These are phyloP conservation scores for Novymonas esmeraldas DNA, from an alignment of 208 protist genomes.

Conservation along the genomic window DNA sequence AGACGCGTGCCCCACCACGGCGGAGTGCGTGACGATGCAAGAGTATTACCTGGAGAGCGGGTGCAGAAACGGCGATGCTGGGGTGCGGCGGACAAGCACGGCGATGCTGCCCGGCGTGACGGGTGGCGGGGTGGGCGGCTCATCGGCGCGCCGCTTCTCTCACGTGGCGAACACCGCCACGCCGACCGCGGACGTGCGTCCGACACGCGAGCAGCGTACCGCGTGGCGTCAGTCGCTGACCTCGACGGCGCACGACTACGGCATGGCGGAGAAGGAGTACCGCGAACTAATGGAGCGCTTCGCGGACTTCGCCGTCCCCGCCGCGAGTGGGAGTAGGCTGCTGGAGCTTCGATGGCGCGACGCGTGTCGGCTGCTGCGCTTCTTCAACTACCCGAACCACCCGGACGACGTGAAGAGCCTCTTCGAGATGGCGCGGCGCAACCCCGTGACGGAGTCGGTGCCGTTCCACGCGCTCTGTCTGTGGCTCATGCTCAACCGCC, in stretches of 20 bases:
- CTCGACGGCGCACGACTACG: constrained; percentile 33
- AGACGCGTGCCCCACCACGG: background rate
- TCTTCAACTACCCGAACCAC: constrained; percentile 65
- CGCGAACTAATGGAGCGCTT: constrained; percentile 39
- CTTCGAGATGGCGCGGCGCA: constrained; percentile 44
- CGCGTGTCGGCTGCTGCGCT: constrained; percentile 59
- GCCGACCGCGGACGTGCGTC: background rate
- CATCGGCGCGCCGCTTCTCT: background rate
- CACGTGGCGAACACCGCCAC: constrained; percentile 9
- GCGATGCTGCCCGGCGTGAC: background rate
- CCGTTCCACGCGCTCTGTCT: constrained; percentile 51
- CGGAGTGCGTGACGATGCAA: constrained; percentile 26
- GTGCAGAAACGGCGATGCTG: background rate
- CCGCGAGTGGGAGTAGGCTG: constrained; percentile 1
- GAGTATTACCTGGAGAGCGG: constrained; percentile 52
- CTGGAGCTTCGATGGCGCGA: constrained; percentile 51
- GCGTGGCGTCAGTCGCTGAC: constrained; percentile 32
- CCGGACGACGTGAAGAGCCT: constrained; percentile 59
- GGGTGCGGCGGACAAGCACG: too few species aligned
- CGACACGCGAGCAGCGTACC: constrained; percentile 14
- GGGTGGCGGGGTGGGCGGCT: background rate
- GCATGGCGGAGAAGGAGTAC: constrained; percentile 48
- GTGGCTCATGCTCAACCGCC: constrained; percentile 54
- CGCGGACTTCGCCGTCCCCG: constrained; percentile 41
- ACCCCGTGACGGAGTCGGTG: constrained; percentile 33